Conservation (phyloP, 169 alveolate genomes). For the Babesia gibsoni region DNA sequence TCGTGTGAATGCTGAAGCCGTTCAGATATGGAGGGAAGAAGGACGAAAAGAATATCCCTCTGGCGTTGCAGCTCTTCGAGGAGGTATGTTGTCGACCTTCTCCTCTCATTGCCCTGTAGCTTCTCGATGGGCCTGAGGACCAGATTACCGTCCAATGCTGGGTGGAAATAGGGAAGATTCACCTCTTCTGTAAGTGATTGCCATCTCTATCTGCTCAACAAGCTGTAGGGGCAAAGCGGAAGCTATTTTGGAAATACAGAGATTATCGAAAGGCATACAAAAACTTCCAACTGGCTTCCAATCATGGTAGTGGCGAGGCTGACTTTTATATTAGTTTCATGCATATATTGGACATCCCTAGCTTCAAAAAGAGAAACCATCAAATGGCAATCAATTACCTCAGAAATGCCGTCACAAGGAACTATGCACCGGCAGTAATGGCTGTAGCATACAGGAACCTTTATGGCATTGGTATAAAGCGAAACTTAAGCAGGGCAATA, state of each 20-base stretch:
- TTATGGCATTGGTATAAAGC: slow-evolving; percentile 17
- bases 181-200: slow-evolving; percentile 31
- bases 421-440: slow-evolving; percentile 44
- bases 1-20: too few relatives aligned
- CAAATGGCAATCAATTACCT: slow-evolving; percentile 28
- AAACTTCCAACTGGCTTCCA: slow-evolving; percentile 34
- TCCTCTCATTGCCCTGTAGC: not conserved
- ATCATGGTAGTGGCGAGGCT: slow-evolving; percentile 35
- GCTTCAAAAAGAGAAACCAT: not conserved
- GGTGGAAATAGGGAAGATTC: slow-evolving; percentile 44
- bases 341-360: slow-evolving; percentile 16
- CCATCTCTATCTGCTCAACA: not conserved
- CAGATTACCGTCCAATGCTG: slow-evolving; percentile 39
- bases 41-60: slow-evolving; percentile 1
- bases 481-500: slow-evolving; percentile 7
- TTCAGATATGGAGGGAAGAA: slow-evolving; percentile 40
- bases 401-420: slow-evolving; percentile 7
- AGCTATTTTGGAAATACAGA: slow-evolving; percentile 12
- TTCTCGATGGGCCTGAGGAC: slow-evolving; percentile 39
- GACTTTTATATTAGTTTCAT: slow-evolving; percentile 41
- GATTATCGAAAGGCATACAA: slow-evolving; percentile 43
- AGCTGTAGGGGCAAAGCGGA: slow-evolving; percentile 10
- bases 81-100: slow-evolving; percentile 14
- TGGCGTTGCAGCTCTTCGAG: slow-evolving; percentile 26
- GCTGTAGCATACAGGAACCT: slow-evolving; percentile 34